Evolutionary conservation across 148 eudicot genomes (phyloP).

Genomic region (Amaranthus cruentus): DNA sequence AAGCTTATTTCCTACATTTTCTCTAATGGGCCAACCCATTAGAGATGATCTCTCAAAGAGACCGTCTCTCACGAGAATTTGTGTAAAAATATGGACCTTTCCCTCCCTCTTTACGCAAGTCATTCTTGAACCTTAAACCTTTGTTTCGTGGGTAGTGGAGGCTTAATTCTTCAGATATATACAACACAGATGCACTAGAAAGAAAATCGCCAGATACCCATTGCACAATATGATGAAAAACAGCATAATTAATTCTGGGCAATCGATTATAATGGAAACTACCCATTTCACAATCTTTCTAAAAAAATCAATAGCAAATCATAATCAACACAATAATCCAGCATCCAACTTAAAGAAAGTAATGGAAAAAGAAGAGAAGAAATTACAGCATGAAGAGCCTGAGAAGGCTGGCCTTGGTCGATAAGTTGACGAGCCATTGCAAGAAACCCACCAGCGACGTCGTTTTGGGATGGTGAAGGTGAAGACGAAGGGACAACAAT

Average conservation of each 20-base stretch:
- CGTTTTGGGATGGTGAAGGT: constrained; percentile 26
- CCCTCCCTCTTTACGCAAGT: not conserved
- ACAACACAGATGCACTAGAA: no score
- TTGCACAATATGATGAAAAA: no score
- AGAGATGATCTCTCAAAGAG: not conserved
- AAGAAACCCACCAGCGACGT: constrained; percentile 36
- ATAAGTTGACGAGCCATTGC: constrained; percentile 62
- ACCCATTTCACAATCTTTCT: not conserved
- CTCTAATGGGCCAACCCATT: not conserved
- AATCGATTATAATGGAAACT: no score
- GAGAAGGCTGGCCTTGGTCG: constrained; percentile 70
- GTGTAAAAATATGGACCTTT: not conserved
- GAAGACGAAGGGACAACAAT: constrained; percentile 16
- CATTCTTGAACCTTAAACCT: not conserved
- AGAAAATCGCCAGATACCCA: no score
- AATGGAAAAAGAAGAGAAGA: not conserved
- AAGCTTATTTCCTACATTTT: no score
- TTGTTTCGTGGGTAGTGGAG: not conserved
- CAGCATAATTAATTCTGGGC: no score
- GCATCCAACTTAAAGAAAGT: not conserved
- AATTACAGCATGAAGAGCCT: constrained; percentile 84
- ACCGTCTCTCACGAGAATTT: not conserved
- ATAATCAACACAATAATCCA: not conserved
- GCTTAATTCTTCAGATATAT: not conserved
- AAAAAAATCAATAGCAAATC: not conserved